Base-by-base conservation (phyloP, 345 rosid species). In the Populus davidiana region DNA sequence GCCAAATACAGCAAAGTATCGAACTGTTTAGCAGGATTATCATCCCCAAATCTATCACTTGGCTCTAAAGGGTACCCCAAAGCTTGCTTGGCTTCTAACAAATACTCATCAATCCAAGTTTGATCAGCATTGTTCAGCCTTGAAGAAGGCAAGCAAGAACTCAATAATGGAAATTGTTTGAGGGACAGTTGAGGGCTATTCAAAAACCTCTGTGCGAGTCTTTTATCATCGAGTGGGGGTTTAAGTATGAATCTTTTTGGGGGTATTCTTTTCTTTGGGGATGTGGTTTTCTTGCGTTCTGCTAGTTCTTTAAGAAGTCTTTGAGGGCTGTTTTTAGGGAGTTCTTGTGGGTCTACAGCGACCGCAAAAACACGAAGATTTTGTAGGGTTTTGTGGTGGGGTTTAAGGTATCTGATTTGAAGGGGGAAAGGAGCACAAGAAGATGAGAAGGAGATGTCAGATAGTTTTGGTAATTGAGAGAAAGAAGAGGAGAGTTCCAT, bases 1-100 rank as follows among this genome's bases (percentile, higher is more conserved):
- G 96, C 96, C 76, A 96, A 70, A 77, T 96, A 93, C 31, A 93
- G 79, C 84, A 96, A 66, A 21, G 93, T 85, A 80, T 96, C 99
- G 31, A 96, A 96, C 72, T 96, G 99, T 79, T 92, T 93, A 11
- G 96, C 99, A 0, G 98, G 99, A 76, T 92, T 96, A 81, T 96
- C 98, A 61, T 93, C 98, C 8, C 86, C 92, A 44, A 85, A 71
- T 2, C 68, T 70, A 5, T 91, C 92, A 0, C 93, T 91, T 12
- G 91, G 89, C 67, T 93, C 97, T 8, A 95, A 73, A 27, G 94
- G 89, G 70, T 96, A 96, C 11, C 98, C 99, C 23, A 96, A 80
- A 17, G 99, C 99, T 72, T 93, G 99, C 84, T 96, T 96, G 4
- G 93, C 98, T 74, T 96, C 98, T 4, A 93, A 90, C 68, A 92